These are phyloP conservation scores for Trichophyton simii DNA, from an alignment of 2,329 filamentous ascomycete species.

Conservation along the genomic window DNA sequence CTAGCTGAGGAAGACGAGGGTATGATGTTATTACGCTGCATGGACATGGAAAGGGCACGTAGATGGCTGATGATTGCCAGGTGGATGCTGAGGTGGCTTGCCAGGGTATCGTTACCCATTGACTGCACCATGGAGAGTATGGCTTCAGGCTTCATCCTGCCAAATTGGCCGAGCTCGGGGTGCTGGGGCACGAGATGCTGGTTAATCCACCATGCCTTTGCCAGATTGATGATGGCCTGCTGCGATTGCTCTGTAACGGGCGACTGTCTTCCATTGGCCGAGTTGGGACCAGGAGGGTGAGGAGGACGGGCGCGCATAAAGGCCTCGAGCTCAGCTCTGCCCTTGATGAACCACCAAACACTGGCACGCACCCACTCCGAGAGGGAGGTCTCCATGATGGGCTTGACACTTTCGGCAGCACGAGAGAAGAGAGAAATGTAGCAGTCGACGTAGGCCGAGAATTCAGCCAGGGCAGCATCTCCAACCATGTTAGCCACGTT, in stretches of 20 bases:
- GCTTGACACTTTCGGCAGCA: conserved; percentile 61
- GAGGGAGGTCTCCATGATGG: conserved; percentile 50
- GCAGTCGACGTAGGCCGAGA: conserved; percentile 58
- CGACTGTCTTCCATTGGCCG: conserved; percentile 35
- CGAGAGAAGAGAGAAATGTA: conserved; percentile 64
- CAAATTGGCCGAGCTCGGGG: conserved; percentile 29
- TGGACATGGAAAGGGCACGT: conserved; percentile 63
- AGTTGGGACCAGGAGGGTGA: conserved; percentile 34
- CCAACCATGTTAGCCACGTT: conserved; percentile 35
- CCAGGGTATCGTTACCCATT: conserved; percentile 34
- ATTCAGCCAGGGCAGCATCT: conserved; percentile 57
- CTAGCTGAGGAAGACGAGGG: conserved; percentile 54
- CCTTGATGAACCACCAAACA: conserved; percentile 83
- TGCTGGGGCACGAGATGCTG: conserved; percentile 30
- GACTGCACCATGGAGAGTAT: conserved; percentile 30
- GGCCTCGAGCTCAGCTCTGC: conserved; percentile 61
- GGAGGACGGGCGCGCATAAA: conserved; percentile 50
- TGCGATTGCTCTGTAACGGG: conserved; percentile 39
- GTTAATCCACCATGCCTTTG: conserved; percentile 75
- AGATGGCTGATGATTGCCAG: conserved; percentile 51
- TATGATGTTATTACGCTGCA: conserved; percentile 71
- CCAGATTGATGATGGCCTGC: conserved; percentile 74
- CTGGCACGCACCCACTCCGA: conserved; percentile 59
- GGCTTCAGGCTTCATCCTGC: conserved; percentile 28
- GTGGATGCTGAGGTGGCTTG: conserved; percentile 38